Evolutionary conservation across 177 flowering plant genomes (phyloP).

Genomic region (Vitis hybrid): DNA sequence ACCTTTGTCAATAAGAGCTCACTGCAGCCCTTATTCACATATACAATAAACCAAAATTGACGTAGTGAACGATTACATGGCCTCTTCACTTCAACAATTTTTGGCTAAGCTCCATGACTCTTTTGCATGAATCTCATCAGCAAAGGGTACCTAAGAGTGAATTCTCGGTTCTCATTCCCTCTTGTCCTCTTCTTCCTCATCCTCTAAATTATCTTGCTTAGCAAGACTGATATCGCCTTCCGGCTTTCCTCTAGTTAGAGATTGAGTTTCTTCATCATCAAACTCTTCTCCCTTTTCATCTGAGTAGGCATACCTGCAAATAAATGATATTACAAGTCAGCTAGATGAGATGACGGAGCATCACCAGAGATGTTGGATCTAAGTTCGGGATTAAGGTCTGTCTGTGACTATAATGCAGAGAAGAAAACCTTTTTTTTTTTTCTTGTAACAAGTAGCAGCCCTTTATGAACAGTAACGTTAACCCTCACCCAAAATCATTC

Average conservation of each 20-base stretch:
- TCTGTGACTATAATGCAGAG: no score
- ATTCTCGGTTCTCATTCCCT: conserved; percentile 39
- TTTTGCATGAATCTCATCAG: not conserved
- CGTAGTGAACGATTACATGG: no score
- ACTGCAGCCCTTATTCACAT: no score
- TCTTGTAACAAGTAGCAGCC: no score
- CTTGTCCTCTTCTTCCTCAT: conserved; percentile 61
- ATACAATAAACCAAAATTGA: no score
- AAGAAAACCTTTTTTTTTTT: no score
- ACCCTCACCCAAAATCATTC: no score
- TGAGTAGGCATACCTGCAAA: conserved; percentile 81
- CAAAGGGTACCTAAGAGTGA: not conserved
- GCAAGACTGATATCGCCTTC: conserved; percentile 78
- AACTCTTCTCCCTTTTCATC: conserved; percentile 64
- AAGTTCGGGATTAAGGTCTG: no score
- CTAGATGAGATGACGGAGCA: not conserved
- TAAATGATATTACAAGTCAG: conserved; percentile 1
- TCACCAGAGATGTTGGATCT: not conserved
- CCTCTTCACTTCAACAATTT: no score
- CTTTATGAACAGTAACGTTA: no score
- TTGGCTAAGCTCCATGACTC: not conserved
- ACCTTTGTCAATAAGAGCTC: no score
- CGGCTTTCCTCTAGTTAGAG: conserved; percentile 54
- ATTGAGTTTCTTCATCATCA: conserved; percentile 79
- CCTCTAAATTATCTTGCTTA: conserved; percentile 58